Conservation (phyloP, 1,284 basidiomycete species). For the Trichosporon faecale region DNA sequence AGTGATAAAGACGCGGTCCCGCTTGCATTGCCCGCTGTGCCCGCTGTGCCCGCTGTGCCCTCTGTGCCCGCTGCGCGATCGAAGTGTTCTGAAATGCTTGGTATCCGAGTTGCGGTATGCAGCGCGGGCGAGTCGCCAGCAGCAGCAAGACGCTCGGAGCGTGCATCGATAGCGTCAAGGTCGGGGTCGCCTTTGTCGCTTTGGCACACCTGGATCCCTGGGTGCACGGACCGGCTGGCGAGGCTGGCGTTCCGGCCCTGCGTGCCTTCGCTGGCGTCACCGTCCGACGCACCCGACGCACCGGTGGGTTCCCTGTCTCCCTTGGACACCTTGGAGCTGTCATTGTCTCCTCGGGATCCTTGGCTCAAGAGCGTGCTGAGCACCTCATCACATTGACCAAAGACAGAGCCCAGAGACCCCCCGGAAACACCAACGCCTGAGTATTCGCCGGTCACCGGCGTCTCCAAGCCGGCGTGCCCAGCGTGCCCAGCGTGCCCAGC, state of each 20-base stretch:
- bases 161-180: background rate
- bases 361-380: no score
- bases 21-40: background rate
- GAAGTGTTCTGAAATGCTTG: background rate
- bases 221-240: conserved; percentile 3
- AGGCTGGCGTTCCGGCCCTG: background rate
- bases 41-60: background rate
- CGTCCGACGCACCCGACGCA: background rate
- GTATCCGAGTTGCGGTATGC: background rate
- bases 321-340: background rate
- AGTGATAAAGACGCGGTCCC: background rate
- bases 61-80: background rate
- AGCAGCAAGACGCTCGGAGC: no score
- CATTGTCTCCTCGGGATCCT: background rate
- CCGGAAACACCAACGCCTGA: no score
- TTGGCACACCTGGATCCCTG: background rate
- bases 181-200: no score
- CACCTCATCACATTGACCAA: no score
- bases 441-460: background rate
- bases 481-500: background rate
- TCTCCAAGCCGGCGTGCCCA: no score
- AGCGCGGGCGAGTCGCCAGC: background rate
- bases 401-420: background rate
- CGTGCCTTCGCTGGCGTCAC: background rate
- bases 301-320: background rate